Conservation (phyloP, 768 basidiomycete species). For the Phanerochaete carnosa region DNA sequence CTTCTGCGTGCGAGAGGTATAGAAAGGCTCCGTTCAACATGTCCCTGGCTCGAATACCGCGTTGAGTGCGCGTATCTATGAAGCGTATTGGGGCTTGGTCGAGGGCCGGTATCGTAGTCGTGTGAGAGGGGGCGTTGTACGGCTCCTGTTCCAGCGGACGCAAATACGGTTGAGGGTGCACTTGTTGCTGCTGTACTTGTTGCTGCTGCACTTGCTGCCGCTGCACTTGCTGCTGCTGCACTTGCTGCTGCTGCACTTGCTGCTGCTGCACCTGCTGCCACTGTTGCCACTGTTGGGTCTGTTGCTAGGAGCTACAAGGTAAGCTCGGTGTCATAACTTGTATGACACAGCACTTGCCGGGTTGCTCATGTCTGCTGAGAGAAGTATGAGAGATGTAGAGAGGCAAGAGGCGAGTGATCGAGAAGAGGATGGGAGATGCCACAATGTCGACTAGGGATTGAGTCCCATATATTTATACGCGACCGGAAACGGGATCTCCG, state of each 20-base stretch:
- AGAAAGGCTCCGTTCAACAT: neutral
- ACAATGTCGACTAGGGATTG: neutral
- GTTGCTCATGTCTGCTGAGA: neutral
- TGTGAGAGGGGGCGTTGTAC: neutral
- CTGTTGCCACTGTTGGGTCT: neutral
- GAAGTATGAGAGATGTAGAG: neutral
- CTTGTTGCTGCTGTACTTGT: neutral
- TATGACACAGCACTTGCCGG: neutral
- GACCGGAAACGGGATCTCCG: slow-evolving; percentile 1
- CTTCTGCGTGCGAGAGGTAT: neutral
- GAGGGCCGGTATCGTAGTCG: neutral
- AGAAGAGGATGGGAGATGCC: neutral
- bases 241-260: too few species aligned
- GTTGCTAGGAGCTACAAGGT: neutral
- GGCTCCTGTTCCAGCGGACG: neutral
- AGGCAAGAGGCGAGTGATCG: neutral
- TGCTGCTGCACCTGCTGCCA: too few species aligned
- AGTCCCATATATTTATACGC: neutral
- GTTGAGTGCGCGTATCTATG: neutral
- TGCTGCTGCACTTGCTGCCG: neutral
- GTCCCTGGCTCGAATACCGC: neutral
- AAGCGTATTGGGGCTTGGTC: neutral
- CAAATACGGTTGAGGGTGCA: neutral
- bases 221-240: neutral
- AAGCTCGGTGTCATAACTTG: neutral